Evolutionary conservation across 345 rosid species (phyloP).

Genomic region (Eucalyptus regnans): DNA sequence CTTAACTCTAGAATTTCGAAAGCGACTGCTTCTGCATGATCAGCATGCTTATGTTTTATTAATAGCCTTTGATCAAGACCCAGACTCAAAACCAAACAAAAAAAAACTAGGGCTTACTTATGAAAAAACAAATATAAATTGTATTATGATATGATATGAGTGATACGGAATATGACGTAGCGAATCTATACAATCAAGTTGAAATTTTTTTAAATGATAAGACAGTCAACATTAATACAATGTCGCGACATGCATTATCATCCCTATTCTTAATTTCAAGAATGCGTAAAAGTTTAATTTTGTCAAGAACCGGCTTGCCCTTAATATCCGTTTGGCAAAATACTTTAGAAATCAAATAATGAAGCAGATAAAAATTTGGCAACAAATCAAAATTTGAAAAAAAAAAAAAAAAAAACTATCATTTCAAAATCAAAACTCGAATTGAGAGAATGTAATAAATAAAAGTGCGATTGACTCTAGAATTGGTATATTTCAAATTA

Average conservation of each 20-base stretch:
- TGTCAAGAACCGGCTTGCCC: not conserved
- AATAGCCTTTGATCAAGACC: not conserved
- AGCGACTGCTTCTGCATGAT: not conserved
- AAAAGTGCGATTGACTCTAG: accelerated
- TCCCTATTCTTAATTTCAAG: not conserved
- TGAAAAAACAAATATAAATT: not conserved
- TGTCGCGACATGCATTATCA: not conserved
- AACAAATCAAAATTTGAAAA: not conserved
- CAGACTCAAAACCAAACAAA: not conserved
- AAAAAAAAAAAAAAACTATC: not conserved
- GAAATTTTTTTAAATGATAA: not conserved
- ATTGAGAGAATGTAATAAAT: not conserved
- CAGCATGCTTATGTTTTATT: not conserved
- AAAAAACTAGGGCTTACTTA: not conserved
- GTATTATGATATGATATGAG: not conserved
- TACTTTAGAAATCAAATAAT: not conserved
- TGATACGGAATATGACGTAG: not conserved
- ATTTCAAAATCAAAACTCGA: not conserved
- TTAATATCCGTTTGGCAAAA: not conserved
- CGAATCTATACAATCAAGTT: not conserved
- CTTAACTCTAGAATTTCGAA: not conserved
- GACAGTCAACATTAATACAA: not conserved
- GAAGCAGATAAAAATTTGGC: not conserved
- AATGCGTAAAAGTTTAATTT: not conserved
- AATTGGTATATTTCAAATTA: not conserved